These are phyloP conservation scores for Hortaea werneckii DNA, from an alignment of 2,329 filamentous ascomycete species.

Conservation along the genomic window DNA sequence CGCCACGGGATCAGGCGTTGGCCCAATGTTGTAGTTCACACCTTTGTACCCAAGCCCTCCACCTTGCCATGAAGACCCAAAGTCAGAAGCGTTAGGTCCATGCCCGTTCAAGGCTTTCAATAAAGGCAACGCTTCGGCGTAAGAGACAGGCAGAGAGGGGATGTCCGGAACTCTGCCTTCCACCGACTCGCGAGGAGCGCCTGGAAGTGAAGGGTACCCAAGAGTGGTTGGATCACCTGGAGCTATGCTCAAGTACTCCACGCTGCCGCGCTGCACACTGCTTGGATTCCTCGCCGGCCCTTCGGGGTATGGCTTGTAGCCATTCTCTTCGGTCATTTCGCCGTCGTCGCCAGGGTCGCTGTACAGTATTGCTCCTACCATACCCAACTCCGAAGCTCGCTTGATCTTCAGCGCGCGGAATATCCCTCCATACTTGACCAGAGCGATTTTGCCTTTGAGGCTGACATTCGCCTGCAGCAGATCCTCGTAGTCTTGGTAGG, in stretches of 20 bases:
- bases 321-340: slow-evolving; percentile 68
- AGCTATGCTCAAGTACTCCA: slow-evolving; percentile 49
- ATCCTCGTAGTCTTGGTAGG: slow-evolving; percentile 75
- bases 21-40: slow-evolving; percentile 76
- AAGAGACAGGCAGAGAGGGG: slow-evolving; percentile 85
- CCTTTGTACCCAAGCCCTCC: slow-evolving; percentile 68
- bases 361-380: slow-evolving; percentile 77
- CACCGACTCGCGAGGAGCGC: slow-evolving; percentile 63
- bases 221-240: slow-evolving; percentile 79
- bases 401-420: slow-evolving; percentile 91
- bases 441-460: slow-evolving; percentile 73
- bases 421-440: slow-evolving; percentile 74
- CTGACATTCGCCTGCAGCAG: slow-evolving; percentile 63
- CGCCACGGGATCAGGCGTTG: slow-evolving; percentile 58
- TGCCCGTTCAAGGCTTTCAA: slow-evolving; percentile 85
- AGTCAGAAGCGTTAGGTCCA: slow-evolving; percentile 65
- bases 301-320: slow-evolving; percentile 67
- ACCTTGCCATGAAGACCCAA: slow-evolving; percentile 58
- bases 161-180: slow-evolving; percentile 67
- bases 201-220: slow-evolving; percentile 86
- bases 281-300: slow-evolving; percentile 81
- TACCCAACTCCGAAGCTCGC: slow-evolving; percentile 80
- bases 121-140: slow-evolving; percentile 73
- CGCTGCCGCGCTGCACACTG: slow-evolving; percentile 81
- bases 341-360: slow-evolving; percentile 85